A percentile compares a stretch with the other conserved stretches of the same genome.
These are phyloP conservation scores for Eutrema heterophyllum DNA, from an alignment of 345 rosid species.

Conservation along the genomic window DNA sequence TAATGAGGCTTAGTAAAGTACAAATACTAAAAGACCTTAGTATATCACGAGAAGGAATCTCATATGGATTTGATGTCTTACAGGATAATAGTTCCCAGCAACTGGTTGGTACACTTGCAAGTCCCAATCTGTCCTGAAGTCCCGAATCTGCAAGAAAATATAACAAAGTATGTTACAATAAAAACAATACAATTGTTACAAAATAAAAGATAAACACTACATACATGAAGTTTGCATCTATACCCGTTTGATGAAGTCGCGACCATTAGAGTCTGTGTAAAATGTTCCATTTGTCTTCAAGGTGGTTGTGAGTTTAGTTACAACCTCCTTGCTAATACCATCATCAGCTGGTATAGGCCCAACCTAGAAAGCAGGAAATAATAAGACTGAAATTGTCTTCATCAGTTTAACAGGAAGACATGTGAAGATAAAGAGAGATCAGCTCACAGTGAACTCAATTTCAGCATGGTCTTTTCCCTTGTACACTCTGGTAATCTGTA, in stretches of 20 bases:
- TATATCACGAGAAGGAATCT: slow-evolving; percentile 1
- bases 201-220: not conserved
- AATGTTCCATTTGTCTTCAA: slow-evolving; percentile 77
- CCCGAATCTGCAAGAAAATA: slow-evolving; percentile 52
- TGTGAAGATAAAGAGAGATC: slow-evolving; percentile 16
- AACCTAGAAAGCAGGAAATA: slow-evolving; percentile 44
- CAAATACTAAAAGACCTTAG: not conserved
- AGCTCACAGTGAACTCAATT: slow-evolving; percentile 82
- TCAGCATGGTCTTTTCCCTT: slow-evolving; percentile 85
- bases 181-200: not conserved
- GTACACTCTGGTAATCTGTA: slow-evolving; percentile 78
- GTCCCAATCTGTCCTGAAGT: slow-evolving; percentile 85
- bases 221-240: slow-evolving; percentile 11
- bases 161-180: not conserved
- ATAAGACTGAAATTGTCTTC: not conserved
- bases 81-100: slow-evolving; percentile 95
- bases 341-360: slow-evolving; percentile 92
- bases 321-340: slow-evolving; percentile 83
- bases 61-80: slow-evolving; percentile 34
- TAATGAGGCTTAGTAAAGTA: not conserved
- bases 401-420: not conserved
- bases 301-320: slow-evolving; percentile 60
- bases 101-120: slow-evolving; percentile 77
- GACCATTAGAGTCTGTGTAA: slow-evolving; percentile 93
- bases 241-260: slow-evolving; percentile 92